These are phyloP conservation scores for Curvularia lunata DNA, from an alignment of 2,329 filamentous ascomycete species.

Conservation along the genomic window DNA sequence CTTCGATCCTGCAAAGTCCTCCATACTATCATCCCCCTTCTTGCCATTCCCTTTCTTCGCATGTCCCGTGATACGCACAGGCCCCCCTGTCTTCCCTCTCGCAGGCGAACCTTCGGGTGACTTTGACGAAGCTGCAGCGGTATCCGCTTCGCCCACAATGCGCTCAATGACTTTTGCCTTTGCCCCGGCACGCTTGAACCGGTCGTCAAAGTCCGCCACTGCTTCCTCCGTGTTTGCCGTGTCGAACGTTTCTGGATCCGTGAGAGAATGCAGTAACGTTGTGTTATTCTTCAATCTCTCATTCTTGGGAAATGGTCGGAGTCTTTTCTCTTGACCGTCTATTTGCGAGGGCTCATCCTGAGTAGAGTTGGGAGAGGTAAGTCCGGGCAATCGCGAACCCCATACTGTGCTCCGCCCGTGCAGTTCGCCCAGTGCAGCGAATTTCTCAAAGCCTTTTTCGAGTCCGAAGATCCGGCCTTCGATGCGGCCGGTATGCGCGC, in stretches of 20 bases:
- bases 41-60: constrained; percentile 18
- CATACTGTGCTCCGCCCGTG: constrained; percentile 84
- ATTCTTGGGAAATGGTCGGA: constrained; percentile 61
- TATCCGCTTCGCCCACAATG: constrained; percentile 57
- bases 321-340: constrained; percentile 1
- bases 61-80: constrained; percentile 25
- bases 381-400: constrained; percentile 68
- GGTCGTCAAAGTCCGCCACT: constrained; percentile 89
- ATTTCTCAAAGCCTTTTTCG: constrained; percentile 93
- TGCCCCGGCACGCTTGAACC: constrained; percentile 79
- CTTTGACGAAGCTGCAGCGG: constrained; percentile 2
- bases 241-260: constrained; percentile 77
- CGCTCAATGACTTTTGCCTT: constrained; percentile 87
- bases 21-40: constrained; percentile 41
- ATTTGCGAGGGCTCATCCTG: background rate
- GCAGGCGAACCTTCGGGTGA: constrained; percentile 42
- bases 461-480: constrained; percentile 92
- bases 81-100: constrained; percentile 20
- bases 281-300: constrained; percentile 78
- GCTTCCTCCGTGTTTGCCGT: constrained; percentile 86
- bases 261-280: constrained; percentile 73
- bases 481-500: constrained; percentile 75
- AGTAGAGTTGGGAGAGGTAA: background rate
- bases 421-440: constrained; percentile 76
- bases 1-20: constrained; percentile 43